Base-by-base conservation (phyloP, 495 filamentous ascomycete species). In the Sordaria brevicollis region DNA sequence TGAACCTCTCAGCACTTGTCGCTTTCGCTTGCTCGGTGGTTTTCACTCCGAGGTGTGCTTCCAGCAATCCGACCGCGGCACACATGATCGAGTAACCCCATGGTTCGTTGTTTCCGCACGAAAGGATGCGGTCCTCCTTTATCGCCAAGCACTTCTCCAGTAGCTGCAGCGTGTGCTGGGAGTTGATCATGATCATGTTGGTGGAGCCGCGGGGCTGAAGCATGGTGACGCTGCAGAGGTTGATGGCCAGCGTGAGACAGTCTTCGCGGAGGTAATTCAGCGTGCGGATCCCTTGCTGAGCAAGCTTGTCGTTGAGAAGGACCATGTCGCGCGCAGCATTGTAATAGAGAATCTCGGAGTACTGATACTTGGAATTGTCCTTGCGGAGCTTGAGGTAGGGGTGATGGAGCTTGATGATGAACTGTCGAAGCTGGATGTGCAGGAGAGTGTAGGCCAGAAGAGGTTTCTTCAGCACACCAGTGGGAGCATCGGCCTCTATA, bases 81-180 rank as follows among this genome's bases (percentile, higher is more conserved):
- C 78, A 83, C 79, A 83, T 78, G 72, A 82, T 81, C 31, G 75
- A 75, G 69, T 81, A 83, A 1, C 79, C 79, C 82, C 82, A 83
- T 7, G 81, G 82, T 71, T 83, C 82, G 76, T 82, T 78, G 70
- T 83, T 79, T 5, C 78, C 81, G 68, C 82, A 83, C 1, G 81
- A 72, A 0, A 83, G 74, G 19, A 83, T 79, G n/a, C 78, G 76
- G 67, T 83, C 81, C 72, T 83, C 82, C 72, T 82, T 81, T 65
- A 83, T 79, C 35, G 75, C 73, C 7, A 83, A 68, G 70, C 82
- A 82, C 71, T 79, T 79, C 68, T 81, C 79, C 49, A 83, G 74
- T 38, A 82, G 78, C 66, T 81, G 75, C 49, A 83, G 71, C 5
- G 79, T 83, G 71, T 82, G 76, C 70, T 81, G 77, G n/a, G 76